Evolutionary conservation across 306 rosid genomes (phyloP), one percentile per base, ranked within the genome.

Genomic region (Sphenostylis stenocarpa): DNA sequence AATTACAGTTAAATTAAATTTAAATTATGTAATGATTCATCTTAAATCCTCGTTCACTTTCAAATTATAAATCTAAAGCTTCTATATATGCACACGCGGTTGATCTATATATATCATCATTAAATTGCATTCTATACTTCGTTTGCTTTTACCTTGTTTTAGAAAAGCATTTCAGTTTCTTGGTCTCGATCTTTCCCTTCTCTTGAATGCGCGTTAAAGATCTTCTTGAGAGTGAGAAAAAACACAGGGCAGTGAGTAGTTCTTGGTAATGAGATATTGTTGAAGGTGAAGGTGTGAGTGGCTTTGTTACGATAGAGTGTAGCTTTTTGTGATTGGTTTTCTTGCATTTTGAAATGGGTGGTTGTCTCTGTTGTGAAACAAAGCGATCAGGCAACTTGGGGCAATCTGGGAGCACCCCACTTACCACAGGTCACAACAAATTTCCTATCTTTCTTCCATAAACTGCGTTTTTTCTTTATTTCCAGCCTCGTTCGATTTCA

Each of bases 271-370:
- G 41, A 39, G 72, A 67, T 51, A 61, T 74, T 31, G 43, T 17
- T 60, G n/a, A 75, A 72, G 73, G 53, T 29, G 33, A 29, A 31
- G 72, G 70, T 6, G 56, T 48, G 21, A 48, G 55, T n/a, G 58
- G 51, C 6, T 77, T 43, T 77, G 84, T 75, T 55, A 73, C 69
- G 68, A 78, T 77, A 78, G 75, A 26, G 79, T 39, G 67, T 52
- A 19, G 3, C 1, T 48, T 49, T 49, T 17, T 19, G 85, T 70
- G 87, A 45, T 57, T 84, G 4, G 17, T 48, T 89, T 85, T 76
- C 76, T 71, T 89, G 70, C 77, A 38, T 80, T 67, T 86, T 86
- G 87, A 89, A 79, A 91, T 91, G 96, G 95, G 97, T 88, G 84
- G 90, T 83, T 89, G 95, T 81, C 84, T 90, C 72, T 92, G 93